Evolutionary conservation across 2,329 filamentous ascomycete species (phyloP).

Genomic region (Sarocladium strictum): DNA sequence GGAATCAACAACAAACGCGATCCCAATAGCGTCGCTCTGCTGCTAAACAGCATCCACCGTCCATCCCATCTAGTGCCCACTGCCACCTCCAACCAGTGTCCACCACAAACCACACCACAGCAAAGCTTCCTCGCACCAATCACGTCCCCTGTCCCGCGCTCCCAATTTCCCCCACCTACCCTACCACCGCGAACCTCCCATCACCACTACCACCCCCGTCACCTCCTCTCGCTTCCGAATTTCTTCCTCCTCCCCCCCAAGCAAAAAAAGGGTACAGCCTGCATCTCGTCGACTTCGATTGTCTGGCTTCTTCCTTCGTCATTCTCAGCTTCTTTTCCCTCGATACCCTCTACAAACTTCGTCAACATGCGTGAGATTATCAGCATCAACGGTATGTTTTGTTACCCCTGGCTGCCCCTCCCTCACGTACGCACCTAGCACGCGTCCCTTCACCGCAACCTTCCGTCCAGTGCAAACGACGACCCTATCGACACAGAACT

Average conservation of each 20-base stretch:
- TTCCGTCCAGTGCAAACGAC: not conserved
- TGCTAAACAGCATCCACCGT: not conserved
- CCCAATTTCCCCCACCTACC: constrained; percentile 44
- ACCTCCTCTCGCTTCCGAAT: constrained; percentile 20
- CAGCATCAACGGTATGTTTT: constrained; percentile 79
- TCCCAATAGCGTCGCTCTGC: not conserved
- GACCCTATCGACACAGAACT: constrained; percentile 1
- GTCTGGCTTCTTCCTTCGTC: constrained; percentile 20
- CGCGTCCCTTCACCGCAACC: constrained; percentile 36
- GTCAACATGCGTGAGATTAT: constrained; percentile 97
- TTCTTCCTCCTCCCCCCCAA: constrained; percentile 18
- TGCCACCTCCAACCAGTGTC: not conserved
- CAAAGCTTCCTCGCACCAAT: constrained; percentile 11
- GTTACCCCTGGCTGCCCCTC: constrained; percentile 25
- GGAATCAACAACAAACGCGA: constrained; percentile 8
- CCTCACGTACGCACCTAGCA: constrained; percentile 24
- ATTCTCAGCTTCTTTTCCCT: constrained; percentile 17
- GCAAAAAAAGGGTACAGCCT: constrained; percentile 23
- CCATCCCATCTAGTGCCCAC: not conserved
- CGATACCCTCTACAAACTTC: constrained; percentile 21
- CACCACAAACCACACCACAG: not conserved
- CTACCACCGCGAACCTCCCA: constrained; percentile 22
- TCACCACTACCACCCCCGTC: constrained; percentile 15
- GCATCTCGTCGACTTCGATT: constrained; percentile 22
- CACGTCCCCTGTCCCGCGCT: constrained; percentile 25